Evolutionary conservation across 139 green algal genomes (phyloP).

Genomic region (Zygnema cylindricum): DNA sequence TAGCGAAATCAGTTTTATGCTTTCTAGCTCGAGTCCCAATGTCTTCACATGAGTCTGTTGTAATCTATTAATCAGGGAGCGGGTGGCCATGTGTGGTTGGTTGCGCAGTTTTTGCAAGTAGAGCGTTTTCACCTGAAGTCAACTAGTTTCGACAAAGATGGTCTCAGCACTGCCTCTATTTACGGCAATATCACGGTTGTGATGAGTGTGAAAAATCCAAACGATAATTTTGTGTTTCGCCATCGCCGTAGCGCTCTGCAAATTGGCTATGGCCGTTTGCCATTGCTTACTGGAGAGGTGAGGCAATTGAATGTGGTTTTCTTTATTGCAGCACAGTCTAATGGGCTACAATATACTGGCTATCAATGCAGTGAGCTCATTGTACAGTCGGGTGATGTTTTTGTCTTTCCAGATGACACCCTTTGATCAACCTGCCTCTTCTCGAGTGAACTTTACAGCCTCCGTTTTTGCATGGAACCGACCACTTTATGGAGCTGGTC

Average conservation of each 20-base stretch:
- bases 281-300: neutral
- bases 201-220: neutral
- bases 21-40: no score
- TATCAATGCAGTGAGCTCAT: no score
- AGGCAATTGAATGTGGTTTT: neutral
- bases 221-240: neutral
- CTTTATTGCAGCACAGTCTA: neutral
- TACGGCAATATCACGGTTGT: neutral
- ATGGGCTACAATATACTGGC: no score
- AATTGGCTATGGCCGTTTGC: neutral
- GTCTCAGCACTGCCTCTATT: neutral
- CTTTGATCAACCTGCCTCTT: neutral
- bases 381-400: no score
- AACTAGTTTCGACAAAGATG: neutral
- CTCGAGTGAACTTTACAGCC: neutral
- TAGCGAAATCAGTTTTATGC: no score
- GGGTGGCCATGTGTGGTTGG: no score
- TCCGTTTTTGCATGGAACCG: neutral
- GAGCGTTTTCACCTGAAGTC: no score
- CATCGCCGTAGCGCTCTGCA: neutral
- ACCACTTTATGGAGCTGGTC: neutral
- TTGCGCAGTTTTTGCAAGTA: no score
- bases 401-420: neutral
- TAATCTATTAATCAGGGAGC: no score
- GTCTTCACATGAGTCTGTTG: no score